These are phyloP conservation scores for Drechslera avenae DNA, from an alignment of 2,329 filamentous ascomycete species.

Conservation along the genomic window DNA sequence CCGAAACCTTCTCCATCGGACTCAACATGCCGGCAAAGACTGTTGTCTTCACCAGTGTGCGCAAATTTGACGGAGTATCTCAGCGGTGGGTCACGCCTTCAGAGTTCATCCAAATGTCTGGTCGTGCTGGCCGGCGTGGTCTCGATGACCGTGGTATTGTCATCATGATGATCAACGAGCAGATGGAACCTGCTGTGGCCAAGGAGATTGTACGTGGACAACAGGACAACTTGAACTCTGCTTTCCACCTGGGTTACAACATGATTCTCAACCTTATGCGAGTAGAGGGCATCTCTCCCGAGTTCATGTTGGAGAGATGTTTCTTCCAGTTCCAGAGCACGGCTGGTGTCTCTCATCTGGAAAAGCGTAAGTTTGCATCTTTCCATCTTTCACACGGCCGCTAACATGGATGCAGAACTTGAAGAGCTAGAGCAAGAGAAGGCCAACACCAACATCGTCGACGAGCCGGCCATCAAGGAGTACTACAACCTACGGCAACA, in stretches of 20 bases:
- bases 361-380: slow-evolving; percentile 61
- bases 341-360: slow-evolving; percentile 79
- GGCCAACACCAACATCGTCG: slow-evolving; percentile 74
- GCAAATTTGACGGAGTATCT: slow-evolving; percentile 87
- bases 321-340: slow-evolving; percentile 99
- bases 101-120: slow-evolving; percentile 99
- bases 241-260: slow-evolving; percentile 97
- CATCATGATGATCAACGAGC: slow-evolving; percentile 99
- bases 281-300: slow-evolving; percentile 98
- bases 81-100: slow-evolving; percentile 87
- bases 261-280: slow-evolving; percentile 97
- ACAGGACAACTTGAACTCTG: slow-evolving; percentile 96
- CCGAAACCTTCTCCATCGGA: slow-evolving; percentile 97
- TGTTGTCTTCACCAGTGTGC: slow-evolving; percentile 96
- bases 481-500: slow-evolving; percentile 91
- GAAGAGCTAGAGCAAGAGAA: slow-evolving; percentile 77
- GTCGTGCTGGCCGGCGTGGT: slow-evolving; percentile 92
- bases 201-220: slow-evolving; percentile 95
- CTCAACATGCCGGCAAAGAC: slow-evolving; percentile 99
- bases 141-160: slow-evolving; percentile 97
- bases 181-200: slow-evolving; percentile 92
- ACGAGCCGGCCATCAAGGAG: slow-evolving; percentile 88
- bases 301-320: slow-evolving; percentile 98
- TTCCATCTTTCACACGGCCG: not conserved
- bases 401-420: slow-evolving; percentile 62